Percentiles rank a stretch among this genome's conserved stretches.
These are phyloP conservation scores for Naegleria gruberi DNA, from an alignment of 208 protist genomes.

Conservation along the genomic window DNA sequence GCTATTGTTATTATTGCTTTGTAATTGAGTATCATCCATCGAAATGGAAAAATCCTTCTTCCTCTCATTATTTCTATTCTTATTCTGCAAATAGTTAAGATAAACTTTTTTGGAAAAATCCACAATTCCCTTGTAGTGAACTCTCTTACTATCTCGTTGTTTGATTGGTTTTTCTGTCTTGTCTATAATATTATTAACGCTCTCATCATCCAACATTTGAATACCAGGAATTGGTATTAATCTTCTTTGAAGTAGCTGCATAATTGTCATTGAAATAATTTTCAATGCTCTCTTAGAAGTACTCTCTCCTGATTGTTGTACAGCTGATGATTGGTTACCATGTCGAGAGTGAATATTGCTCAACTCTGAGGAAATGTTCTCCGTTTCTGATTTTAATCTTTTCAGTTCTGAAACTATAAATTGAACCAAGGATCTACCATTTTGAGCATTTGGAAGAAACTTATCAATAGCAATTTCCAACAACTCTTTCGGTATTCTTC, in stretches of 20 bases:
- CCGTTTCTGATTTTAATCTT: background rate
- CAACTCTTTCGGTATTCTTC: background rate
- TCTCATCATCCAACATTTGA: background rate
- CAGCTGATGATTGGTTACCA: background rate
- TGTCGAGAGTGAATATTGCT: background rate
- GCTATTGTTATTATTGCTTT: background rate
- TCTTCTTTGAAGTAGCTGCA: background rate
- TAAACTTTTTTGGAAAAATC: background rate
- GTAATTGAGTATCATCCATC: background rate
- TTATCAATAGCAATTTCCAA: background rate
- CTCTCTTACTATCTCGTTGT: background rate
- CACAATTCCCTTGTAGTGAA: background rate
- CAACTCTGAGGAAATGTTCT: background rate
- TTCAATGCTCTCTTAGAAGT: background rate
- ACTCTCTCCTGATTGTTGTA: background rate
- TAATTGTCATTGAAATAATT: background rate
- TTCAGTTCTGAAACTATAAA: background rate
- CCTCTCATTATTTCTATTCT: background rate
- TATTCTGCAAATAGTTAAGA: background rate
- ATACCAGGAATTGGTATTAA: background rate
- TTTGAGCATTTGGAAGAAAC: background rate
- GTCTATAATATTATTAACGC: background rate
- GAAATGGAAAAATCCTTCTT: background rate
- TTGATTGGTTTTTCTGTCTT: background rate
- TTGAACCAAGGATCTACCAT: background rate